Conservation (phyloP, 2,329 filamentous ascomycete genomes). For the Fusarium nelsonii region DNA sequence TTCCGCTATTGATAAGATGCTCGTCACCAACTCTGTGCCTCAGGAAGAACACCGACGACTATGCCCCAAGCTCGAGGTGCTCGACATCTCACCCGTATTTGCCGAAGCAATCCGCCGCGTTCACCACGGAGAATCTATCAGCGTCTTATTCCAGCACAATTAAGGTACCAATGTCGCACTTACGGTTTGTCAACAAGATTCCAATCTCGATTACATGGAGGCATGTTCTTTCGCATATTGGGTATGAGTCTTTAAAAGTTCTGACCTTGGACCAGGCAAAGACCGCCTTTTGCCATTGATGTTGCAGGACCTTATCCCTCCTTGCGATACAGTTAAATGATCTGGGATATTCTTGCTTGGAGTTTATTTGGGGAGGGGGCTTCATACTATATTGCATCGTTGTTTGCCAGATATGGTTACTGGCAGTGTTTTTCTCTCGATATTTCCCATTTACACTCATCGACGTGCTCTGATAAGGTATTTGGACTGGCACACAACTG, state of each 20-base stretch:
- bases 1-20: constrained; percentile 90
- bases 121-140: constrained; percentile 98
- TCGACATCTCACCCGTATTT: constrained; percentile 91
- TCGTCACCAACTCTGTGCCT: constrained; percentile 95
- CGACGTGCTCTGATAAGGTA: constrained; percentile 37
- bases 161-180: constrained; percentile 23
- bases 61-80: constrained; percentile 89
- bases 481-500: constrained; percentile 32
- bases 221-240: constrained; percentile 20
- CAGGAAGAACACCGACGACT: constrained; percentile 82
- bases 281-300: constrained; percentile 14
- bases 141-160: constrained; percentile 78
- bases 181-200: constrained; percentile 30
- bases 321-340: constrained; percentile 31
- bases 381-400: constrained; percentile 45
- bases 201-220: constrained; percentile 24
- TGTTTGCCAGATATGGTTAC: constrained; percentile 42
- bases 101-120: constrained; percentile 95
- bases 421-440: constrained; percentile 37
- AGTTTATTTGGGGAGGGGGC: constrained; percentile 45
- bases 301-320: constrained; percentile 30
- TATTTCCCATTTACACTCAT: constrained; percentile 29
- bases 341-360: constrained; percentile 44
- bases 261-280: constrained; percentile 5
- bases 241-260: constrained; percentile 1